Conservation (phyloP, 1,139 yeast species). For the Scheffersomyces cryptocercus region DNA sequence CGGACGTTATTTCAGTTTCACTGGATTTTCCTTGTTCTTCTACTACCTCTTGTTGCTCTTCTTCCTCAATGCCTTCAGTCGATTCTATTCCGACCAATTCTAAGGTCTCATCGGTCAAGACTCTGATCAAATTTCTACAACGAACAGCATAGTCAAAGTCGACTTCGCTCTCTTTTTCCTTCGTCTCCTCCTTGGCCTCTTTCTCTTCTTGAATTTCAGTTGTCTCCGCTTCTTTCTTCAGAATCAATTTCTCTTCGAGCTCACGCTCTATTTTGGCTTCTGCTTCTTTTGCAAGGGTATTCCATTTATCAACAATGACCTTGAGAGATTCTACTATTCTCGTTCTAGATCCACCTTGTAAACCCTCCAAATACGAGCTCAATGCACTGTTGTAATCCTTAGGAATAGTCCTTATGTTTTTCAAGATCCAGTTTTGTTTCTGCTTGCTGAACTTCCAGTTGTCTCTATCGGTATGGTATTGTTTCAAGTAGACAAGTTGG, state of each 20-base stretch:
- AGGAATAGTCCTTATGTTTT: slow-evolving; percentile 61
- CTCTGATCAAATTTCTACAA: slow-evolving; percentile 39
- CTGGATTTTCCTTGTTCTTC: slow-evolving; percentile 5
- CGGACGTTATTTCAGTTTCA: slow-evolving; percentile 4
- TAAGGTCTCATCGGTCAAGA: slow-evolving; percentile 39
- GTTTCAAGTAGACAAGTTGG: slow-evolving; percentile 73
- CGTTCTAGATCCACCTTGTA: slow-evolving; percentile 73
- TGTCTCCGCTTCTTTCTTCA: slow-evolving; percentile 14
- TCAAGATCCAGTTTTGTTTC: slow-evolving; percentile 89
- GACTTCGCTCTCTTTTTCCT: slow-evolving; percentile 13
- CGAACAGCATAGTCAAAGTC: slow-evolving; percentile 44
- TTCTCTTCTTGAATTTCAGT: slow-evolving; percentile 9
- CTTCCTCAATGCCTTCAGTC: slow-evolving; percentile 16
- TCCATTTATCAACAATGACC: slow-evolving; percentile 57
- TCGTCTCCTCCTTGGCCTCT: slow-evolving; percentile 6
- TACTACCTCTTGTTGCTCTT: slow-evolving; percentile 7
- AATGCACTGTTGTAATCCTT: slow-evolving; percentile 58
- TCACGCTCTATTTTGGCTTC: slow-evolving; percentile 40
- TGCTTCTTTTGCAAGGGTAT: slow-evolving; percentile 44
- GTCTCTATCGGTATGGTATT: slow-evolving; percentile 57
- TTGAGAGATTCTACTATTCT: slow-evolving; percentile 57
- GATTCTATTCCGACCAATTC: slow-evolving; percentile 28
- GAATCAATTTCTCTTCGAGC: slow-evolving; percentile 21
- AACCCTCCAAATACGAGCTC: slow-evolving; percentile 58
- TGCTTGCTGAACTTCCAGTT: slow-evolving; percentile 93